Evolutionary conservation across 306 rosid genomes (phyloP).

Genomic region (Mimosa pudica): DNA sequence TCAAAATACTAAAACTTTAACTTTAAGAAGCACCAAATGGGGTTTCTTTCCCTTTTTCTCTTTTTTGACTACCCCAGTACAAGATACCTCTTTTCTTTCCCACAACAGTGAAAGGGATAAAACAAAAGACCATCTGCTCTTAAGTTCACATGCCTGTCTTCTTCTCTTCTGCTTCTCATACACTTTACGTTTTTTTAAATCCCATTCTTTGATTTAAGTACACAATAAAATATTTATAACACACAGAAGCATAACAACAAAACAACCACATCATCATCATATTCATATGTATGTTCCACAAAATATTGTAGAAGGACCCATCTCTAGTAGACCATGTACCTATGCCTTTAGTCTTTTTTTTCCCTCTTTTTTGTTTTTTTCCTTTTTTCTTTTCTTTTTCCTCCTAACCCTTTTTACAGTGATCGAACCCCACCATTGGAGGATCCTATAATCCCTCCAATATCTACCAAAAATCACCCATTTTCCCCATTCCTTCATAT

Average conservation of each 20-base stretch:
- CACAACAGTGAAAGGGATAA: constrained; percentile 27
- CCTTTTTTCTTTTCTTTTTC: background rate
- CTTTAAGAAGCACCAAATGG: constrained; percentile 41
- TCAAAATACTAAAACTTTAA: constrained; percentile 37
- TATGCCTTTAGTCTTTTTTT: constrained; percentile 47
- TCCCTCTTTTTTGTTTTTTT: no score
- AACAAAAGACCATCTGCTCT: constrained; percentile 18
- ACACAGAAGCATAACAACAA: constrained; percentile 1
- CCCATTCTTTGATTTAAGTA: constrained; percentile 23
- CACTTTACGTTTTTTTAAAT: constrained; percentile 13
- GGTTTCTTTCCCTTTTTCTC: constrained; percentile 39
- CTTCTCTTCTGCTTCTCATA: constrained; percentile 39
- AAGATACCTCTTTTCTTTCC: constrained; percentile 60
- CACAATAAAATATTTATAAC: constrained; percentile 24
- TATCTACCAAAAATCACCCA: constrained; percentile 32
- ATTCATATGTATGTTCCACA: constrained; percentile 39
- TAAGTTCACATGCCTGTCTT: constrained; percentile 51
- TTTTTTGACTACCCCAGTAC: constrained; percentile 69
- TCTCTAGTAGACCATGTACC: constrained; percentile 45
- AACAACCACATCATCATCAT: constrained; percentile 29
- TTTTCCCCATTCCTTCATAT: background rate
- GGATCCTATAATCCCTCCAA: constrained; percentile 25
- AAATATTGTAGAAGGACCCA: constrained; percentile 36
- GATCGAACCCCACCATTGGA: constrained; percentile 45
- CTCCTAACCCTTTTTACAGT: constrained; percentile 51